A percentile compares a stretch with the other conserved stretches of the same genome.
Conservation (phyloP, 2,329 filamentous ascomycete species). For the Calonectria hongkongensis region DNA sequence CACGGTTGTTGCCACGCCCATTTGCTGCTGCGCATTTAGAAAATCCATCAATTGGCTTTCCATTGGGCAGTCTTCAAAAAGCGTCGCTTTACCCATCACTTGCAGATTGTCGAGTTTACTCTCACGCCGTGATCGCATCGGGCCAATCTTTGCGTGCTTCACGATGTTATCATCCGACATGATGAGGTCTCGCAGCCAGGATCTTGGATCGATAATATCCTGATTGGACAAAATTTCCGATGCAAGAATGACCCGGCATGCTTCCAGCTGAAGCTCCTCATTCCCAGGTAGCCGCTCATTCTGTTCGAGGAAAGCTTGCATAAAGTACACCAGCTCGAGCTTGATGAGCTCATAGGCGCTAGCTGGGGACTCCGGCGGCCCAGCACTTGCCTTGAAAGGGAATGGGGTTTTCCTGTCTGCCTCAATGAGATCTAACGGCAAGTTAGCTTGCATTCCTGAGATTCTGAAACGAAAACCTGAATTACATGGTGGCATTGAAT, state of each 20-base stretch:
- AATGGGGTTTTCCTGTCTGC: conserved; percentile 42
- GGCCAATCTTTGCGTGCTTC: conserved; percentile 48
- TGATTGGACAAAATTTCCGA: conserved; percentile 45
- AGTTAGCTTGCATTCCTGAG: neutral
- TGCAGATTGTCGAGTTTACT: conserved; percentile 42
- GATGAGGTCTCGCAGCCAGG: conserved; percentile 55
- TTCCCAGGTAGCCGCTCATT: conserved; percentile 46
- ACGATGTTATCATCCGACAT: conserved; percentile 40
- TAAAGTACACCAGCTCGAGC: conserved; percentile 57
- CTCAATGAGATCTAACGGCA: conserved; percentile 28
- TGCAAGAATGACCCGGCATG: conserved; percentile 51
- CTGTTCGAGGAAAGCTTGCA: conserved; percentile 50
- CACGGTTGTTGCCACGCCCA: conserved; percentile 19
- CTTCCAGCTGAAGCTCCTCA: conserved; percentile 45
- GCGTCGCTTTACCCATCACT: conserved; percentile 49
- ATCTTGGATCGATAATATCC: conserved; percentile 21
- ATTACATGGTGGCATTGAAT: conserved; percentile 62
- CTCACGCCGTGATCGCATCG: conserved; percentile 50
- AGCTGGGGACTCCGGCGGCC: conserved; percentile 43
- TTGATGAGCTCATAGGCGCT: conserved; percentile 61
- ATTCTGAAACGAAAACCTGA: no score
- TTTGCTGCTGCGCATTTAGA: conserved; percentile 26
- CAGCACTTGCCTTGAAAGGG: conserved; percentile 48
- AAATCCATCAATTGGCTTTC: conserved; percentile 47
- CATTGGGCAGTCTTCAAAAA: conserved; percentile 55